Evolutionary conservation across 2,329 filamentous ascomycete species (phyloP), one percentile per base, ranked within the genome.

Genomic region (Aspergillus hiratsukae): DNA sequence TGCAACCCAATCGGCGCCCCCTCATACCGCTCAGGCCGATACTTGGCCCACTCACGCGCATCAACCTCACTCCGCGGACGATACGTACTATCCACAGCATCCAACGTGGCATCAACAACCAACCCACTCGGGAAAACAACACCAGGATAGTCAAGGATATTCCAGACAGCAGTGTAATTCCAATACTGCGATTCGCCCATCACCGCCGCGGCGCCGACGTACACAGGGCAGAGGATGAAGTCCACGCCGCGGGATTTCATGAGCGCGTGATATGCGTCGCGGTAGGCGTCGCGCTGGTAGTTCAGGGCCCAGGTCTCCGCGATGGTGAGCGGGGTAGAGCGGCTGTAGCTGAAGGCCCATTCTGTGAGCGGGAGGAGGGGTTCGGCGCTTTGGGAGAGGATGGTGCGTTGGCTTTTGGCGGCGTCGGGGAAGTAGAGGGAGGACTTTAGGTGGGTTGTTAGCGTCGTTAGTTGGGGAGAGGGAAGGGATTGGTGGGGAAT

Each of bases 1-100:
- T 84, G 81, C 19, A 85, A 59, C 0, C 76, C 77, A 9, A 84
- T 74, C 0, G 81, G 81, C 6, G 80, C 69, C 0, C 70, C 70
- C 35, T 75, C 69, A 53, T 70, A 75, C n/a, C 63, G 58, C 53
- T 67, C 64, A 1, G 70, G 68, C 5, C 59, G 52, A 49, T 72
- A 73, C 56, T 70, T 70, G 40, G 50, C 57, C 70, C 70, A 73
- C 52, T 73, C 70, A 3, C 65, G 57, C 52, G 64, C 66, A 52
- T 73, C 70, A 19, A 62, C 60, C 40, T 63, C 66, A 29, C 57
- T 64, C 5, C 65, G 60, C 1, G 68, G 64, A 27, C 54, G 51
- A 57, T 67, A 71, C 21, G 27, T 49, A 31, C 28, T 53, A 46
- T 66, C 66, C 4, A 62, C 49, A 2, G 40, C 40, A 62, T 73